Evolutionary conservation across 2,329 filamentous ascomycete genomes (phyloP).

Genomic region (Ophiostoma ulmi): DNA sequence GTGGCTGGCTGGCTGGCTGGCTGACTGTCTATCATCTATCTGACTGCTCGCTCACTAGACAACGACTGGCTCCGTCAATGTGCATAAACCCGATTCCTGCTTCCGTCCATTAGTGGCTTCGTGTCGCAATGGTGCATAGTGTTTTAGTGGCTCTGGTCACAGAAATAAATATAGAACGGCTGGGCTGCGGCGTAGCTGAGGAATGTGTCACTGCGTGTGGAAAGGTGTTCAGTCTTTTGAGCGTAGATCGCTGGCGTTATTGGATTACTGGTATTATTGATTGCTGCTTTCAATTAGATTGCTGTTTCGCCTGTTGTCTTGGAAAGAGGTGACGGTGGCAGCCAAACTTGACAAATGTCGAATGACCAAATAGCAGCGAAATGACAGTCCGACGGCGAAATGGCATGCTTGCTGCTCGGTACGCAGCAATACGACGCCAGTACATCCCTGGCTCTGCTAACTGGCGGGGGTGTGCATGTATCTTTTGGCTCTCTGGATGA

Average conservation of each 20-base stretch:
- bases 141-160: too few relatives aligned
- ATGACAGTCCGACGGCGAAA: background rate
- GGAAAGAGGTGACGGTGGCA: background rate
- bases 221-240: background rate
- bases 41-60: background rate
- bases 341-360: too few relatives aligned
- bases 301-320: background rate
- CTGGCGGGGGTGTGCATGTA: background rate
- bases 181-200: background rate
- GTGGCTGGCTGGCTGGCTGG: background rate
- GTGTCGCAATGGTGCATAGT: too few relatives aligned
- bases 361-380: background rate
- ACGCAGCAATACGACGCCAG: background rate
- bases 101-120: background rate
- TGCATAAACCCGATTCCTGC: constrained; percentile 11
- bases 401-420: background rate
- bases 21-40: too few relatives aligned
- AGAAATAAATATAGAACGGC: background rate
- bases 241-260: background rate
- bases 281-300: background rate
- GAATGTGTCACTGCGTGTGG: background rate
- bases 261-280: background rate
- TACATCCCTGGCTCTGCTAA: background rate
- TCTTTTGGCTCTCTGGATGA: background rate
- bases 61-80: background rate